Conservation (phyloP, 805 yeast genomes). For the Jamesozyma hellenica region DNA sequence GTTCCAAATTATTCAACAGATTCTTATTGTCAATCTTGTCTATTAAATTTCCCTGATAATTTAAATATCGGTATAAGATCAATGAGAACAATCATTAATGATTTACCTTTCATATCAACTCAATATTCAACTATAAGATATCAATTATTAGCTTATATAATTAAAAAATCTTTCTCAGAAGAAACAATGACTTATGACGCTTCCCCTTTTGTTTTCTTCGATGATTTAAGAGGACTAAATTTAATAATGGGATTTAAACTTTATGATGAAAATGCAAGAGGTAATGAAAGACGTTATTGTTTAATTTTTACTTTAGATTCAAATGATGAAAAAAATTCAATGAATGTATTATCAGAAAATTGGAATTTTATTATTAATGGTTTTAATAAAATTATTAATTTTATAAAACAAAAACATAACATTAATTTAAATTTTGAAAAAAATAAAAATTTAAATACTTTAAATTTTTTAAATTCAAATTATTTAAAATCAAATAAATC, state of each 20-base stretch:
- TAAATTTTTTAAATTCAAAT: constrained; percentile 24
- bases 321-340: constrained; percentile 31
- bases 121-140: constrained; percentile 51
- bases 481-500: constrained; percentile 47
- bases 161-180: constrained; percentile 55
- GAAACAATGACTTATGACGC: constrained; percentile 52
- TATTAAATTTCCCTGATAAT: constrained; percentile 39
- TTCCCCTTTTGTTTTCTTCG: constrained; percentile 56
- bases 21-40: constrained; percentile 52
- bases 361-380: constrained; percentile 44
- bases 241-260: constrained; percentile 51
- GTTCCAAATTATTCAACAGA: constrained; percentile 36
- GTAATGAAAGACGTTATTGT: constrained; percentile 61
- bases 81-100: constrained; percentile 24
- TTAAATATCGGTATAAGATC: constrained; percentile 18
- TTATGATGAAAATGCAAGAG: constrained; percentile 57
- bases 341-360: constrained; percentile 34
- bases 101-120: constrained; percentile 37
- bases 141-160: constrained; percentile 47
- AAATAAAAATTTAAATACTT: constrained; percentile 4
- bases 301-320: constrained; percentile 47
- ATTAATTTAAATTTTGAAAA: constrained; percentile 14
- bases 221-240: constrained; percentile 50
- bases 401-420: constrained; percentile 28
- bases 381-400: constrained; percentile 32